Evolutionary conservation across 139 green algal species (phyloP), one percentile per base, ranked within the genome.

Genomic region (Closterium sp.): DNA sequence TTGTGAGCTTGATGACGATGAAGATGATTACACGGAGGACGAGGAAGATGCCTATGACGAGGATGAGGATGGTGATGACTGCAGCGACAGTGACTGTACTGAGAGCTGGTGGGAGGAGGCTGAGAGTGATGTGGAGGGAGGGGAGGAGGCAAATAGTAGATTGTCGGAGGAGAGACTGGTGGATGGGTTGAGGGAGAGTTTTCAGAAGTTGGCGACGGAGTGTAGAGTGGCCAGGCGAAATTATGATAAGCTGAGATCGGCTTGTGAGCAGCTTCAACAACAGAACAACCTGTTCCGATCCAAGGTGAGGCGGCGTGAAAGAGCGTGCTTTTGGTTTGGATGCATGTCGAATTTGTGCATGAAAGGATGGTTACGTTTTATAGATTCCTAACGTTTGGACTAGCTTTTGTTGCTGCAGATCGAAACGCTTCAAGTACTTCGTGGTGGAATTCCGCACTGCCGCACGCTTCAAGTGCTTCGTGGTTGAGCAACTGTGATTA

Each of bases 401-500:
- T 16, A 19, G 55, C 25, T 76, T 76, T 16, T 28, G 16, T 10
- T 76, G 7, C 55, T 76, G 55, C 55, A 76, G 55, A 76, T 76
- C 25, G 55, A 76, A 76, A 76, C 55, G 16, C 55, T 76, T 76
- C 55, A 76, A 76, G 55, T 76, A 19, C 55, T 76, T 19, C 55
- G 55, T 76, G 55, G 55, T 16, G 55, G 55, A 76, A 28, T 76
- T 76, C 55, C n/a, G n/a, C n/a, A n/a, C n/a, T n/a, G n/a, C n/a
- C n/a, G n/a, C n/a, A n/a, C n/a, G n/a, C n/a, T n/a, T n/a, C n/a
- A n/a, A n/a, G 33, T 90, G 87, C 34, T 33, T 91, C 28, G 55
- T 90, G 25, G 34, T 88, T 12, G 33, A 28, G 4, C 33, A 35
- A 85, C 4, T 91, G 55, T 92, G 9, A 25, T 90, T 21, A 90